Evolutionary conservation across 768 basidiomycete genomes (phyloP).

Genomic region (Termitomyces sp.): DNA sequence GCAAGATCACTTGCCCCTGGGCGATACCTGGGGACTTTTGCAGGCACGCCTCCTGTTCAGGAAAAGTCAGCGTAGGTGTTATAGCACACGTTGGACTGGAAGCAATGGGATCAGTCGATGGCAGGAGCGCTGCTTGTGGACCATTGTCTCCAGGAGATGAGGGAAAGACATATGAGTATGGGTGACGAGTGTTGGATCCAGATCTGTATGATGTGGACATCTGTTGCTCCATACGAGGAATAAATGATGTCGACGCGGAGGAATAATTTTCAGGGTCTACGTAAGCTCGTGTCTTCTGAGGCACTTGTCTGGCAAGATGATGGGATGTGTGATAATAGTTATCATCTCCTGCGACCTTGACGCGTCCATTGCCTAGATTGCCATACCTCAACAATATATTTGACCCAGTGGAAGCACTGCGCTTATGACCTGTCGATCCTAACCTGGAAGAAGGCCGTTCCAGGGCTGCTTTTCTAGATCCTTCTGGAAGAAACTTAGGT

Average conservation of each 20-base stretch:
- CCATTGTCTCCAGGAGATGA: constrained; percentile 9
- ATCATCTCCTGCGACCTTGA: constrained; percentile 9
- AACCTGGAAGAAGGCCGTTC: neutral
- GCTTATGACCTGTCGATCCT: constrained; percentile 6
- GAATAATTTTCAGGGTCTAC: neutral
- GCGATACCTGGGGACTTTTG: constrained; percentile 1
- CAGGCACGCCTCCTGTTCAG: constrained; percentile 18
- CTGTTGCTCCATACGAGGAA: neutral
- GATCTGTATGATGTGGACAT: constrained; percentile 14
- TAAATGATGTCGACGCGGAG: neutral
- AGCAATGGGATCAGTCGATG: constrained; percentile 7
- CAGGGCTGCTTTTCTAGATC: constrained; percentile 1
- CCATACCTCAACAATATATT: constrained; percentile 4
- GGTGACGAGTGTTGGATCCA: constrained; percentile 15
- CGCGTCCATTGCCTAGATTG: neutral
- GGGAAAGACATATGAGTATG: constrained; percentile 20
- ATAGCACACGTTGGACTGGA: constrained; percentile 7
- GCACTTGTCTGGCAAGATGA: constrained; percentile 24
- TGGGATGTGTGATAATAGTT: constrained; percentile 51
- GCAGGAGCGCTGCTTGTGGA: constrained; percentile 12
- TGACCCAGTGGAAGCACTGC: constrained; percentile 15
- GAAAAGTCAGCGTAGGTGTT: constrained; percentile 25
- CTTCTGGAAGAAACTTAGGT: neutral
- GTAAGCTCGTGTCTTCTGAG: neutral
- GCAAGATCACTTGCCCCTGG: neutral